Evolutionary conservation across 208 protist genomes (phyloP), one percentile per base, ranked within the genome.

Genomic region (Zelonia costaricensis): DNA sequence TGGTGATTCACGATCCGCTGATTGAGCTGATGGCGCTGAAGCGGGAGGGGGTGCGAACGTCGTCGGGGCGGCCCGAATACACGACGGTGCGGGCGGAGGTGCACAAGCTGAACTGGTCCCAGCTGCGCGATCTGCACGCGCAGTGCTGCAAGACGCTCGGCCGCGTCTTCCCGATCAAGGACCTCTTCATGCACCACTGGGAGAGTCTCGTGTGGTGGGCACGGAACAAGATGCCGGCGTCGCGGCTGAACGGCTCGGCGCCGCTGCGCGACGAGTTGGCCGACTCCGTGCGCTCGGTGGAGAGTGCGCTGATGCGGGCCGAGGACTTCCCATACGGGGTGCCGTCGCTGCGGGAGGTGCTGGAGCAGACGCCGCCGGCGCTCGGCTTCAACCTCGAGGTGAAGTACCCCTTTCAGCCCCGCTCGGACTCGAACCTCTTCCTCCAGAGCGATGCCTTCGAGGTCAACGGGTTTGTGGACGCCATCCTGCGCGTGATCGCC

Each of bases 1-100:
- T 93, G 39, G 69, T 91, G 45, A 88, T 91, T 62, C 87, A 93
- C 69, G 87, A 93, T 46, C 82, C 87, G 0, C 52, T 93, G 12
- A 70, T 93, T 42, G 73, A 88, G 52, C 58, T 93, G 28, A 75
- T 85, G 56, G 87, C 84, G 57, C 56, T 73, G n/a, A 70, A 83
- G 25, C 47, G 62, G 18, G 49, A 39, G 20, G 46, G 45, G 16
- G 58, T 45, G 33, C 49, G 58, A 16, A 33, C 43, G 33, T 49
- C 53, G 20, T 43, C 23, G 31, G 66, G 45, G 7, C 16, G 39
- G 56, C 20, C 31, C 4, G 66, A 73, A 36, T 62, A 73, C 44
- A 62, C 58, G 40, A 75, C 77, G 18, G 74, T 87, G 57, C 79
- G 82, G 0, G 76, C 83, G 18, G 78, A 73, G 5, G 63, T 92